Base-by-base conservation (phyloP, 2,329 filamentous ascomycete genomes). In the Leptographium lundbergii region DNA sequence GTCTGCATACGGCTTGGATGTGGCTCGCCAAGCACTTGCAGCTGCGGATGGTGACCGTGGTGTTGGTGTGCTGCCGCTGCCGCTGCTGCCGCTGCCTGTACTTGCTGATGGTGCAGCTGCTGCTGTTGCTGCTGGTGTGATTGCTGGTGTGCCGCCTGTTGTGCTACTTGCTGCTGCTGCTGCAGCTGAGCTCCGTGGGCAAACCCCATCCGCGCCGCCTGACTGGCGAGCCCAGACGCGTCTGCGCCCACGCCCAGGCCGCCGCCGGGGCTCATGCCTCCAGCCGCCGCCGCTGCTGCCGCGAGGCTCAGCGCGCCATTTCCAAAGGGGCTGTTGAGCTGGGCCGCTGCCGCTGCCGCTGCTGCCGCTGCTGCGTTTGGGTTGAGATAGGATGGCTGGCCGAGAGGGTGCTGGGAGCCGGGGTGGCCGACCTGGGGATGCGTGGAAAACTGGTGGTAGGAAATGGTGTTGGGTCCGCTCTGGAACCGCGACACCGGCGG, bases 161-260 rank as follows among this genome's bases (percentile, higher is more conserved):
- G 58, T 82, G 79, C 59, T 82, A 81, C 60, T 82, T 86, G 81
- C 69, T 86, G 81, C 62, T 78, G 78, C 58, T 76, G 75, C 63
- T 76, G 75, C 63, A 81, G 67, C 71, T 78, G 71, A 76, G 87
- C 71, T 13, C 85, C 87, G 69, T 92, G 86, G 60, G 87, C 82
- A 70, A 96, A 96, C 7, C 89, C 86, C 80, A 94, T 88, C 68
- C 92, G 85, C 61, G 89, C 90, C 63, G 89, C 90, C 71, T 95
- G 89, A 71, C 89, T 92, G 36, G 86, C 89, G 57, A 96, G 81
- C 1, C 90, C 89, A 24, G 88, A 87, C 55, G 78, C 79, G 56
- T 78, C 79, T 63, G 83, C 85, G 10, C 84, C 85, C 11, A 80
- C 81, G 59, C 73, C 78, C 65, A 77, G 81, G 63, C 74, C 81